Evolutionary conservation across 1,139 yeast species (phyloP).

Genomic region (Saccharomyces pastorianus): DNA sequence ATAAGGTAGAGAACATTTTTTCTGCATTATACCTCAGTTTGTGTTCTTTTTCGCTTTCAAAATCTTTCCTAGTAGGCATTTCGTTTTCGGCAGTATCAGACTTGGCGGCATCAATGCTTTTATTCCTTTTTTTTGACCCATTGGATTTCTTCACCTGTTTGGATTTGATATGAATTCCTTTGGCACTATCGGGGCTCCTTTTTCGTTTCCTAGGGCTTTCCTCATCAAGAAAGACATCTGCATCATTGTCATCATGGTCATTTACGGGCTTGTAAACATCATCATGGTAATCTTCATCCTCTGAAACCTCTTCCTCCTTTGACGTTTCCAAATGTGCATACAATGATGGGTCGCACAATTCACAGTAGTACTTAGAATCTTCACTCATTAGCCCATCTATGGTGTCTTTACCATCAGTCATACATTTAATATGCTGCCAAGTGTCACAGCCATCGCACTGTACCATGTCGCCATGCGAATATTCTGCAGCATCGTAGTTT

Average conservation of each 20-base stretch:
- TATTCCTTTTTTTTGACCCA: constrained; percentile 14
- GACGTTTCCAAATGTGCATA: constrained; percentile 8
- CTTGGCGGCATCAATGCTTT: constrained; percentile 14
- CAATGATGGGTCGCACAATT: constrained; percentile 38
- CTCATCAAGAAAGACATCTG: constrained; percentile 11
- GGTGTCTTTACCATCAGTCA: constrained; percentile 40
- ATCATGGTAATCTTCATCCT: constrained; percentile 14
- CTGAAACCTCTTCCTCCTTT: constrained; percentile 14
- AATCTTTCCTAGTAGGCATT: constrained; percentile 3
- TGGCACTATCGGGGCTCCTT: constrained; percentile 8
- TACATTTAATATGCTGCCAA: constrained; percentile 81
- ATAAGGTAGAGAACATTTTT: constrained; percentile 34
- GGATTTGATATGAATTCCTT: neutral
- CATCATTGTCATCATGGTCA: constrained; percentile 16
- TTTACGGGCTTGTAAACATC: constrained; percentile 17
- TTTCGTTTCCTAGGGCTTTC: constrained; percentile 14
- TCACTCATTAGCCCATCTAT: constrained; percentile 13
- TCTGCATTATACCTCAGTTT: constrained; percentile 37
- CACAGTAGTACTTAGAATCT: constrained; percentile 45
- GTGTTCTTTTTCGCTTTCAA: constrained; percentile 7
- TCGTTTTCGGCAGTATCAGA: constrained; percentile 4
- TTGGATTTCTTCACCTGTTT: neutral
- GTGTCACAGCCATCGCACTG: constrained; percentile 72
- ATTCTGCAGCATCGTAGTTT: constrained; percentile 53
- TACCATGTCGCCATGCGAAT: constrained; percentile 58